Conservation (phyloP, 2,329 filamentous ascomycete genomes). For the Calonectria pteridis region DNA sequence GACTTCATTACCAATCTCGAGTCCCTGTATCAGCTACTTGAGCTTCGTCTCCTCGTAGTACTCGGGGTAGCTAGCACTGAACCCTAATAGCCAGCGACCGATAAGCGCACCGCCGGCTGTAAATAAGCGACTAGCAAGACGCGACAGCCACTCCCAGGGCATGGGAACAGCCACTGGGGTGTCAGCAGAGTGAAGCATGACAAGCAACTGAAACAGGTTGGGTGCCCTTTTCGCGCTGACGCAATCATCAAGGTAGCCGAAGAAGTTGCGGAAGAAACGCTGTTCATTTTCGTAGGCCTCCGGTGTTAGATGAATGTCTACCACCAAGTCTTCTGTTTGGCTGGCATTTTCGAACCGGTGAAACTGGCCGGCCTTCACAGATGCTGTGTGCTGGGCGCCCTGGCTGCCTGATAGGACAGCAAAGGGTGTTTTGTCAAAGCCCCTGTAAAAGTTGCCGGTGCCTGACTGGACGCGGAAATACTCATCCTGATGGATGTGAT, state of each 20-base stretch:
- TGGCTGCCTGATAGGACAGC: background rate
- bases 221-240: background rate
- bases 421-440: background rate
- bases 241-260: constrained; percentile 22
- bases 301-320: constrained; percentile 13
- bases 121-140: constrained; percentile 5
- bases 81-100: constrained; percentile 12
- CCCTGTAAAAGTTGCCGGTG: constrained; percentile 3
- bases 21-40: background rate
- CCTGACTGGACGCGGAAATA: constrained; percentile 16
- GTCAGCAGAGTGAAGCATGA: constrained; percentile 11
- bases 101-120: background rate
- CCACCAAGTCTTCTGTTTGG: background rate
- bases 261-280: constrained; percentile 19
- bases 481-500: constrained; percentile 18
- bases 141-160: background rate
- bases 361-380: constrained; percentile 11
- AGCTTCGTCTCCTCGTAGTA: constrained; percentile 4
- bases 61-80: background rate
- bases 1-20: background rate
- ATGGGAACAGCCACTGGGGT: constrained; percentile 8
- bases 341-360: constrained; percentile 19
- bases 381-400: background rate
- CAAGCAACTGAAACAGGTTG: constrained; percentile 13
- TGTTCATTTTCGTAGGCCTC: constrained; percentile 16